Conservation (phyloP, 768 basidiomycete species). For the Tulasnella sp. region DNA sequence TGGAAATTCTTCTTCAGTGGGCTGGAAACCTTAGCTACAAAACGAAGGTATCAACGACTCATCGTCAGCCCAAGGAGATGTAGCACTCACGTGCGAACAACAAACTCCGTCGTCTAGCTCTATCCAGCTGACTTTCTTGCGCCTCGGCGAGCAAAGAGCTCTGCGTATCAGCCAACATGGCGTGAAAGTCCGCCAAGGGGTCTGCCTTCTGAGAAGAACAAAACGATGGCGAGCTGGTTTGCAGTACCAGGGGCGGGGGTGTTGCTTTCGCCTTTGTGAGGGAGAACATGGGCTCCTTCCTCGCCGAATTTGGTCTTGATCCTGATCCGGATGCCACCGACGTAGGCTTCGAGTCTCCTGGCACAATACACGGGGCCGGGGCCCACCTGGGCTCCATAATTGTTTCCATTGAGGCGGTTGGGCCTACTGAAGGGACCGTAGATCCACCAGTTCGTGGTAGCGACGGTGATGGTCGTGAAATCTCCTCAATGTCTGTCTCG, state of each 20-base stretch:
- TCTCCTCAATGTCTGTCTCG: not conserved
- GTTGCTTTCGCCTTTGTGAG: slow-evolving; percentile 1
- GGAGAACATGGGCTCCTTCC: slow-evolving; percentile 32
- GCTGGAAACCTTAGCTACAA: slow-evolving; percentile 16
- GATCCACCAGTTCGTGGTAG: not conserved
- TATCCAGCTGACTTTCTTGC: slow-evolving; percentile 35
- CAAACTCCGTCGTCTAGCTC: slow-evolving; percentile 41
- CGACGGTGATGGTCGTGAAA: not conserved
- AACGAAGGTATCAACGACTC: slow-evolving; percentile 40
- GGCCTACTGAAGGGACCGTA: not conserved
- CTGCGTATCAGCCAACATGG: not conserved
- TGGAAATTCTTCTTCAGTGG: slow-evolving; percentile 13
- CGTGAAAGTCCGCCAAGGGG: not conserved
- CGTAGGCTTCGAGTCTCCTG: not conserved
- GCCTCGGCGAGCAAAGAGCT: slow-evolving; percentile 5
- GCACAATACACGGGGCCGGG: not conserved
- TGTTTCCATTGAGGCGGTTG: not conserved
- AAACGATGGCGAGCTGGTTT: slow-evolving; percentile 3
- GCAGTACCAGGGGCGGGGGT: slow-evolving; percentile 2
- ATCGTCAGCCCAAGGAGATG: slow-evolving; percentile 50
- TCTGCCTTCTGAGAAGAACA: not conserved
- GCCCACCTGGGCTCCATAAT: not conserved
- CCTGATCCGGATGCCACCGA: not conserved
- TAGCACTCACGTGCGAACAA: slow-evolving; percentile 45
- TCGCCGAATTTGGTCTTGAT: slow-evolving; percentile 50